Percentiles rank a stretch among this genome's conserved stretches.
phyloP scores from a whole-genome alignment of 805 yeast species.

The Yarrowia sp. region DNA sequence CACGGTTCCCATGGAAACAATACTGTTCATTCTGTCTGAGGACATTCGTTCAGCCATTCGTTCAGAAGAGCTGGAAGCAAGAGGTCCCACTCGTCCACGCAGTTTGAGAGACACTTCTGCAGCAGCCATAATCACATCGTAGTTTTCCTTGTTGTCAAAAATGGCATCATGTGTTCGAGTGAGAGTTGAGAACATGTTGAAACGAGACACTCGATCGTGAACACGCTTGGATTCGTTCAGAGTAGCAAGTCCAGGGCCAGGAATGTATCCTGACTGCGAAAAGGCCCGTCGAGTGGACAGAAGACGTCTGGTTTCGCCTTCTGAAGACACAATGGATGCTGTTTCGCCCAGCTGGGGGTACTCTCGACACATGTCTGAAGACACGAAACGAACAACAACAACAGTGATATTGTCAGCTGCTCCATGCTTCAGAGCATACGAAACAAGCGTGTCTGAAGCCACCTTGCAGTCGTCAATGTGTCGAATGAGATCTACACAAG shows the following conservation, averaged over 20 bases:
- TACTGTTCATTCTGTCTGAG: slow-evolving; percentile 1
- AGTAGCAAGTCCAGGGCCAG: slow-evolving; percentile 6
- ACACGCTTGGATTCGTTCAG: slow-evolving; percentile 1
- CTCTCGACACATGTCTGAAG: slow-evolving; percentile 15
- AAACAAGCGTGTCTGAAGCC: slow-evolving; percentile 25
- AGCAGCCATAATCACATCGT: slow-evolving; percentile 17
- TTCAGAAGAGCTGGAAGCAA: neutral
- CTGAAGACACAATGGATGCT: neutral
- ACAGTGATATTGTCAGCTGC: slow-evolving; percentile 31
- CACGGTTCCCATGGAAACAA: neutral
- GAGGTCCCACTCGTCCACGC: neutral
- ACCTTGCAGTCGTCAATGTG: slow-evolving; percentile 30
- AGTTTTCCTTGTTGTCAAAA: slow-evolving; percentile 5
- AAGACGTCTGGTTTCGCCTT: neutral
- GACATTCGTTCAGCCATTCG: neutral
- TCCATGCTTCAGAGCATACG: slow-evolving; percentile 9
- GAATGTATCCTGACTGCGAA: slow-evolving; percentile 19
- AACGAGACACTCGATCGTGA: neutral
- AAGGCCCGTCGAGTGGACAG: slow-evolving; percentile 5
- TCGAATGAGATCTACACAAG: slow-evolving; percentile 60
- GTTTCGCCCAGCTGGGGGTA: neutral
- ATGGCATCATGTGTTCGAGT: slow-evolving; percentile 20
- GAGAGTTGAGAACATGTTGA: neutral
- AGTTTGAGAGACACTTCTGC: slow-evolving; percentile 7
- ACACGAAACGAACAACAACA: slow-evolving; percentile 27